Evolutionary conservation across 345 rosid species (phyloP).

Genomic region (Rhizophora apiculata): DNA sequence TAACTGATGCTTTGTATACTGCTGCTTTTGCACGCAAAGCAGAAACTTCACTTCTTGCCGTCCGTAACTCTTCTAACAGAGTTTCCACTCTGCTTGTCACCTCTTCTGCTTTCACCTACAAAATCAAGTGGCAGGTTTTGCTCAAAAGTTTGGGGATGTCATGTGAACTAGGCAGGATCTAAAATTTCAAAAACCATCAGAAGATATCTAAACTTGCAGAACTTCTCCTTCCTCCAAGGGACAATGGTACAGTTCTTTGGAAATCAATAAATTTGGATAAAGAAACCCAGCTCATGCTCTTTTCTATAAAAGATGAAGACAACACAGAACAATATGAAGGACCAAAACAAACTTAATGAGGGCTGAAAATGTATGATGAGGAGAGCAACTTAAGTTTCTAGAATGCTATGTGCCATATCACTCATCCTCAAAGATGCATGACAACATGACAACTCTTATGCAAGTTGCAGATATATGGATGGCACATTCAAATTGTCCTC

Average conservation of each 20-base stretch:
- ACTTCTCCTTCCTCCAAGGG: no score
- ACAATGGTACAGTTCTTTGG: no score
- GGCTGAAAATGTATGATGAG: neutral
- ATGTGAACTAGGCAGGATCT: neutral
- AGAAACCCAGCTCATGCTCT: no score
- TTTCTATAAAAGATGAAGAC: no score
- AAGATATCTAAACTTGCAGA: no score
- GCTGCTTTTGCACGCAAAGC: constrained; percentile 75
- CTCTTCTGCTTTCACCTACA: constrained; percentile 91
- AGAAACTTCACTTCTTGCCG: constrained; percentile 66
- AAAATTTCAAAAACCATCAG: neutral
- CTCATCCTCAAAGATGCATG: neutral
- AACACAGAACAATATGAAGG: neutral
- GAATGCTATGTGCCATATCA: neutral
- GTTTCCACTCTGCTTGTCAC: constrained; percentile 75
- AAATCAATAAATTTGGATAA: no score
- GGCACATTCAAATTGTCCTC: neutral
- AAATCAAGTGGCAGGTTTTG: constrained; percentile 10
- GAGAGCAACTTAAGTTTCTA: neutral
- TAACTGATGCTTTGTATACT: constrained; percentile 61
- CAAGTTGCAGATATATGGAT: neutral
- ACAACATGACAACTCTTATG: neutral
- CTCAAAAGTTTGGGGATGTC: constrained; percentile 3
- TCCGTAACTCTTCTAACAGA: constrained; percentile 71
- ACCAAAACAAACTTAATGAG: neutral